Percentiles rank a stretch among this genome's conserved stretches.
Conservation (phyloP, 202 grass and related monocot genomes). For the Setaria viridis region DNA sequence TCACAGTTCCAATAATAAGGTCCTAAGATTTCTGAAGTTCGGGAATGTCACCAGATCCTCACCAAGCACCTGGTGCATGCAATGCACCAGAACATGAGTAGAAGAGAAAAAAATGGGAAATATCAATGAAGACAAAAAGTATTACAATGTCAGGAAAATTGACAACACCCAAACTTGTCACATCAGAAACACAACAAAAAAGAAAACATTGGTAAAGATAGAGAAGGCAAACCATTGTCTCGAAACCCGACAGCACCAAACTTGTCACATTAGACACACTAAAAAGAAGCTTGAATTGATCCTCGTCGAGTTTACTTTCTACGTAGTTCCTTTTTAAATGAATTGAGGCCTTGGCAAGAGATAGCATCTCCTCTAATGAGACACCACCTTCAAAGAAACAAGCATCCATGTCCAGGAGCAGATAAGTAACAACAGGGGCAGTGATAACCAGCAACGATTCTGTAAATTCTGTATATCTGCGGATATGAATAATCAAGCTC, state of each 20-base stretch:
- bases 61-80: background rate
- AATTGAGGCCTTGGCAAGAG: background rate
- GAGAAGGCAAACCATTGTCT: background rate
- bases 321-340: fast-evolving
- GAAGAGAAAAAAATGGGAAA: background rate
- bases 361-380: background rate
- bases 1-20: background rate
- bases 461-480: fast-evolving
- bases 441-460: background rate
- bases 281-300: background rate
- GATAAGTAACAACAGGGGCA: background rate
- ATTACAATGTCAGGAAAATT: too few species aligned
- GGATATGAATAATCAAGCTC: background rate
- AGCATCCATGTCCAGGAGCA: fast-evolving
- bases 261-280: slow-evolving; percentile 1
- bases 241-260: background rate
- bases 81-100: background rate
- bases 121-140: too few species aligned
- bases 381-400: background rate
- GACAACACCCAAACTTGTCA: too few species aligned
- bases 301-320: background rate
- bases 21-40: background rate
- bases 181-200: too few species aligned
- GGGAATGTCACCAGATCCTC: background rate
- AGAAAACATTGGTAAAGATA: background rate